Conservation (phyloP, 2,329 filamentous ascomycete species). For the Aspergillus awamori region DNA sequence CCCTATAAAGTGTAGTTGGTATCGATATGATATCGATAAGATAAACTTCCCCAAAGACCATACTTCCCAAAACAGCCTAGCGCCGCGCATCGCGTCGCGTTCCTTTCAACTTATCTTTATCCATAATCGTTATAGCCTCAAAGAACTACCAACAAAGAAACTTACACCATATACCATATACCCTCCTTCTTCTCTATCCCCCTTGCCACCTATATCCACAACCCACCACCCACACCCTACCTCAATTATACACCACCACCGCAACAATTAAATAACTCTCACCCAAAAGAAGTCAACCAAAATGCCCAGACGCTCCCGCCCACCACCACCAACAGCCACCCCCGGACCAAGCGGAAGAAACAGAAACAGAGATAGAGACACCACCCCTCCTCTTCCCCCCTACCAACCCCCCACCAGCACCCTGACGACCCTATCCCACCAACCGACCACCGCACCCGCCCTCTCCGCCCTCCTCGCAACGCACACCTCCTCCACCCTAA, state of each 20-base stretch:
- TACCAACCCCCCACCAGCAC: slow-evolving; percentile 59
- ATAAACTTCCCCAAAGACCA: background rate
- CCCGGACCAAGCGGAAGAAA: background rate
- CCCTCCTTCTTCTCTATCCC: background rate
- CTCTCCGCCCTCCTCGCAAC: slow-evolving; percentile 50
- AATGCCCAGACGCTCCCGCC: background rate
- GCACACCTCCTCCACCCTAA: slow-evolving; percentile 49
- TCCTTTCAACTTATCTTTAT: slow-evolving; percentile 25
- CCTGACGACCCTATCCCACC: slow-evolving; percentile 56
- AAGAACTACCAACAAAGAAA: slow-evolving; percentile 1
- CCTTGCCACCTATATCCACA: background rate
- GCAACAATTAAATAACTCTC: background rate
- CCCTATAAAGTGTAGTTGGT: background rate
- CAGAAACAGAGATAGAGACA: background rate
- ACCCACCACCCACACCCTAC: background rate
- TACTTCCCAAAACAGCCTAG: slow-evolving; percentile 34
- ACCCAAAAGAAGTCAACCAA: background rate
- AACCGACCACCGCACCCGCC: slow-evolving; percentile 47
- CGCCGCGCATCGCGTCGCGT: slow-evolving; percentile 26
- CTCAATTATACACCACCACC: background rate
- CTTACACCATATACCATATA: background rate
- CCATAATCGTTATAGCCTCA: background rate
- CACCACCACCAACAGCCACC: slow-evolving; percentile 6
- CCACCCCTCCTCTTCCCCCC: slow-evolving; percentile 41
- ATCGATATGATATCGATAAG: background rate